Conservation (phyloP, 192 early-diverging fungal genomes). For the Kappamyces sp. region DNA sequence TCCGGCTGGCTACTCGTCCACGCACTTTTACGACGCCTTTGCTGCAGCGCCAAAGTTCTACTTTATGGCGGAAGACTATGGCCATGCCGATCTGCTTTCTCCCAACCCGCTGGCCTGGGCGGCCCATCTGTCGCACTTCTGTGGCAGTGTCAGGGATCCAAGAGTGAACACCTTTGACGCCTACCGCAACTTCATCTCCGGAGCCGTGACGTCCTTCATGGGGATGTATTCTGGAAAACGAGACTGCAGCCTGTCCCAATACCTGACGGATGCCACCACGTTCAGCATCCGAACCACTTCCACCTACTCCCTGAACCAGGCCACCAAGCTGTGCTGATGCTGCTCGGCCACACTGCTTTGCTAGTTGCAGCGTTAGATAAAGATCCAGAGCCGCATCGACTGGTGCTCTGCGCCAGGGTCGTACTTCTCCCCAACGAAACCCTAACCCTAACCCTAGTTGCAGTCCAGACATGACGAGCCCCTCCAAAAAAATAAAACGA, state of each 20-base stretch:
- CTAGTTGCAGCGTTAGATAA: too few relatives aligned
- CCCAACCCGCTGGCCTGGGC: slow-evolving; percentile 9
- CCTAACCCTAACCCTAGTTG: too few relatives aligned
- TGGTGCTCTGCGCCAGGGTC: too few relatives aligned
- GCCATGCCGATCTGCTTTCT: slow-evolving; percentile 13
- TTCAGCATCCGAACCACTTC: too few relatives aligned
- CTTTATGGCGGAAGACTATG: slow-evolving; percentile 2
- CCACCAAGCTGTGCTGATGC: too few relatives aligned
- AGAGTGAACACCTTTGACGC: slow-evolving; percentile 5
- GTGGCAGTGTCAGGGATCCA: slow-evolving; percentile 4
- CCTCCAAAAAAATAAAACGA: too few relatives aligned
- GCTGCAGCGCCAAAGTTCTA: neutral
- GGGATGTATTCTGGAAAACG: neutral
- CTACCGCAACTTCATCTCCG: slow-evolving; percentile 11
- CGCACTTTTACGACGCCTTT: slow-evolving; percentile 14
- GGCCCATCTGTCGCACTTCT: slow-evolving; percentile 11
- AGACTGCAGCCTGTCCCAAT: slow-evolving; percentile 3
- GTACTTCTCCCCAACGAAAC: too few relatives aligned
- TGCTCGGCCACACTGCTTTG: too few relatives aligned
- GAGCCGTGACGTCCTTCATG: slow-evolving; percentile 6
- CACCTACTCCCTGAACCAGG: too few relatives aligned
- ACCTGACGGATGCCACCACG: neutral
- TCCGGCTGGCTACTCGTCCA: slow-evolving; percentile 5
- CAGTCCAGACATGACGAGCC: too few relatives aligned
- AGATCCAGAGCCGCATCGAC: too few relatives aligned